Evolutionary conservation across 768 basidiomycete genomes (phyloP).

Genomic region (Porpolomopsis calyptriformis): DNA sequence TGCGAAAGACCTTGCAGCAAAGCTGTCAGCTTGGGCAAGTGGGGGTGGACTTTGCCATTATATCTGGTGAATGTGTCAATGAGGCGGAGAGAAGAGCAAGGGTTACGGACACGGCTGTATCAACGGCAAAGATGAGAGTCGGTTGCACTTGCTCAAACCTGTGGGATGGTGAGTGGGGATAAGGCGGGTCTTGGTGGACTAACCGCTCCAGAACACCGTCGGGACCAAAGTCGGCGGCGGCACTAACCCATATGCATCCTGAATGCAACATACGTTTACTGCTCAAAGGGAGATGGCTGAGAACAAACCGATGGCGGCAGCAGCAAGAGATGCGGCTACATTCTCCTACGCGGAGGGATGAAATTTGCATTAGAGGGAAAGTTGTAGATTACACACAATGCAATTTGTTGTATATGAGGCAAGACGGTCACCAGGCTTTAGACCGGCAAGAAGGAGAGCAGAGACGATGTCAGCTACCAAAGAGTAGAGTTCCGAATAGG

Average conservation of each 20-base stretch:
- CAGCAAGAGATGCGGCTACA: slow-evolving; percentile 55
- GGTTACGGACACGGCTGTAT: slow-evolving; percentile 50
- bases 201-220: slow-evolving; percentile 67
- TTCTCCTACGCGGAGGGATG: slow-evolving; percentile 39
- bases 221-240: slow-evolving; percentile 75
- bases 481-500: slow-evolving; percentile 49
- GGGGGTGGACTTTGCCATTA: slow-evolving; percentile 59
- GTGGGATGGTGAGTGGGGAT: slow-evolving; percentile 2
- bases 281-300: neutral
- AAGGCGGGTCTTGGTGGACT: no score
- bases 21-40: slow-evolving; percentile 50
- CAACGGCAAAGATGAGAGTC: slow-evolving; percentile 60
- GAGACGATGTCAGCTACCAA: slow-evolving; percentile 49
- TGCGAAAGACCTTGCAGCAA: slow-evolving; percentile 43
- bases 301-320: slow-evolving; percentile 47
- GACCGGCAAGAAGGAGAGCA: slow-evolving; percentile 39
- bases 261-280: neutral
- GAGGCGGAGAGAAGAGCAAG: slow-evolving; percentile 3
- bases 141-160: slow-evolving; percentile 76
- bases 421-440: slow-evolving; percentile 59
- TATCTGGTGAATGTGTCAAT: slow-evolving; percentile 34
- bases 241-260: slow-evolving; percentile 68
- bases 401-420: slow-evolving; percentile 74
- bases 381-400: slow-evolving; percentile 37
- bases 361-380: neutral